These are phyloP conservation scores for Oenanthe sinensis DNA, from an alignment of 129 eudicot species.

Conservation along the genomic window DNA sequence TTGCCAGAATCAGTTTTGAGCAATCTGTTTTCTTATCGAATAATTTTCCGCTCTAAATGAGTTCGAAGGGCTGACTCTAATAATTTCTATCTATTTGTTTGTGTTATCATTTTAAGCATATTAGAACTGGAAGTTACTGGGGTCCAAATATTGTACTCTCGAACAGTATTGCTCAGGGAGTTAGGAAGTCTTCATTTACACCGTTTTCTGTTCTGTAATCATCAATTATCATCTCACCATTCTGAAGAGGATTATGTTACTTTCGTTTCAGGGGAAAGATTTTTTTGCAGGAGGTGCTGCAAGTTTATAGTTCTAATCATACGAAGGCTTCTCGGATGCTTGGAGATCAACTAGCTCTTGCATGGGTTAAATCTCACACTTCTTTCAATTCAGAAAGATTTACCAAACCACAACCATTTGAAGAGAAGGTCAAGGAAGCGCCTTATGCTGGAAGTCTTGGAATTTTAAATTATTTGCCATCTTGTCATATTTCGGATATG, in stretches of 20 bases:
- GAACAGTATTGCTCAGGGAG: background rate
- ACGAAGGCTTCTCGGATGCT: conserved; percentile 90
- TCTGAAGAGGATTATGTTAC: conserved; percentile 1
- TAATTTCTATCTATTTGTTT: background rate
- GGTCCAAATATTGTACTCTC: background rate
- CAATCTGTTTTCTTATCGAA: background rate
- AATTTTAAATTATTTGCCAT: conserved; percentile 36
- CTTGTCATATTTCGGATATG: background rate
- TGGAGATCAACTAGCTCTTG: conserved; percentile 91
- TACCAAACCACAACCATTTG: conserved; percentile 31
- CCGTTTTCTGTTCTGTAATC: background rate
- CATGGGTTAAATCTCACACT: conserved; percentile 65
- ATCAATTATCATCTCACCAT: background rate
- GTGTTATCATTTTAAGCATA: background rate
- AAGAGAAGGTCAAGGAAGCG: background rate
- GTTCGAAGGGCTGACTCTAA: background rate
- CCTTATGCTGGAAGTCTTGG: conserved; percentile 5
- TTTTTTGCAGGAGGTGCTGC: conserved; percentile 64
- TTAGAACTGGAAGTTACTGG: background rate
- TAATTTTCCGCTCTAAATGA: background rate
- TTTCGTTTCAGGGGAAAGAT: conserved; percentile 53
- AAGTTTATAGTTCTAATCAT: conserved; percentile 52
- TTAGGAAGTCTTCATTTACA: background rate
- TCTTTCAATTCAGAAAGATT: conserved; percentile 51
- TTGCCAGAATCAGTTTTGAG: background rate